Evolutionary conservation across 1,139 yeast species (phyloP).

Genomic region (Suhomyces chickasaworum): DNA sequence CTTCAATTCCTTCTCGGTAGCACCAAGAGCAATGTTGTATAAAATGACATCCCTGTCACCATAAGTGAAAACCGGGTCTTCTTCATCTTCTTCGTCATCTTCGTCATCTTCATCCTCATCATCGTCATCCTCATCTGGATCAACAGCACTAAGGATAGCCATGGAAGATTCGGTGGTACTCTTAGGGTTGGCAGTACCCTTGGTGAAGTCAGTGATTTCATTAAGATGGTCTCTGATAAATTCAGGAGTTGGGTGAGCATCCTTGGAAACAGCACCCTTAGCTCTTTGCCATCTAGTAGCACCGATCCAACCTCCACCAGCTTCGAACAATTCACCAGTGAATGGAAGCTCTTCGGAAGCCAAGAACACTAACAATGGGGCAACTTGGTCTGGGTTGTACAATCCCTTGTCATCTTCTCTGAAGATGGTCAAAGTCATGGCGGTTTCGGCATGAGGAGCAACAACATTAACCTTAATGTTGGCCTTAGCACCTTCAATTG

Average conservation of each 20-base stretch:
- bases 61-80: conserved; percentile 49
- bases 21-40: conserved; percentile 90
- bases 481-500: conserved; percentile 83
- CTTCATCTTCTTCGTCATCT: conserved; percentile 54
- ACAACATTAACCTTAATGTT: conserved; percentile 78
- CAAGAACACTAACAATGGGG: conserved; percentile 82
- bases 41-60: conserved; percentile 74
- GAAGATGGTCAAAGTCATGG: conserved; percentile 91
- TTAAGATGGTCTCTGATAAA: conserved; percentile 67
- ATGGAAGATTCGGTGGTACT: conserved; percentile 76
- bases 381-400: conserved; percentile 86
- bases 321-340: conserved; percentile 62
- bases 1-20: conserved; percentile 72
- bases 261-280: conserved; percentile 70
- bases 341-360: conserved; percentile 73
- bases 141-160: conserved; percentile 72
- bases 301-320: conserved; percentile 91
- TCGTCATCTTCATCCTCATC: conserved; percentile 54
- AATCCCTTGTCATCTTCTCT: conserved; percentile 73
- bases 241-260: conserved; percentile 63
- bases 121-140: conserved; percentile 52
- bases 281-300: conserved; percentile 95
- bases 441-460: conserved; percentile 98
- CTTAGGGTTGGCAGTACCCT: conserved; percentile 60
- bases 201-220: conserved; percentile 64